Conservation (phyloP, 2,329 filamentous ascomycete genomes). For the Phialocephala sp. region DNA sequence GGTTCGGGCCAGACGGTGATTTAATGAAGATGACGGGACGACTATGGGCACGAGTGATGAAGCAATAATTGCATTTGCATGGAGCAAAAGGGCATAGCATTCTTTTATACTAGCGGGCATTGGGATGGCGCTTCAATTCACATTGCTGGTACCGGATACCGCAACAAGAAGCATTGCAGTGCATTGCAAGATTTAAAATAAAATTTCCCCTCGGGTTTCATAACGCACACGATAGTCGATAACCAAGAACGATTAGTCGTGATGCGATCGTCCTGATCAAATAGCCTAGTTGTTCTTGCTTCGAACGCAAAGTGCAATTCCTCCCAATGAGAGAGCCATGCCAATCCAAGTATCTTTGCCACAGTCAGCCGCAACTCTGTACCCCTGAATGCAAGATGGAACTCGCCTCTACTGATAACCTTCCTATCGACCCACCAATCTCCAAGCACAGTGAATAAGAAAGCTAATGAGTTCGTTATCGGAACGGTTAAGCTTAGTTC, state of each 20-base stretch:
- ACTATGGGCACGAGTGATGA: slow-evolving; percentile 1
- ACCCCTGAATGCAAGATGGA: neutral
- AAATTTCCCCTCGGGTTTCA: slow-evolving; percentile 19
- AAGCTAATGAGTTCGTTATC: slow-evolving; percentile 92
- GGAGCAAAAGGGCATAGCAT: slow-evolving; percentile 24
- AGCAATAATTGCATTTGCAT: slow-evolving; percentile 17
- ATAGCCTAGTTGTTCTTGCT: slow-evolving; percentile 53
- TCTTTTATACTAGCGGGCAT: slow-evolving; percentile 19
- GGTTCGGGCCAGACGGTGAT: slow-evolving; percentile 52
- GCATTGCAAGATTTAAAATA: slow-evolving; percentile 20
- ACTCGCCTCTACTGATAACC: slow-evolving; percentile 79
- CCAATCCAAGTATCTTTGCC: slow-evolving; percentile 78
- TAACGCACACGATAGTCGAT: slow-evolving; percentile 22
- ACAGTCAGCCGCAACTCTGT: slow-evolving; percentile 12
- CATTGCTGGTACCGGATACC: slow-evolving; percentile 28
- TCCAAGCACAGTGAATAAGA: slow-evolving; percentile 92
- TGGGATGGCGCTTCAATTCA: slow-evolving; percentile 28
- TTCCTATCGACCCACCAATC: slow-evolving; percentile 96
- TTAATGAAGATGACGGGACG: neutral
- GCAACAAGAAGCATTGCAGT: slow-evolving; percentile 29
- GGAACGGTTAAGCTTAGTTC: slow-evolving; percentile 93
- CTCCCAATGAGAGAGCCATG: slow-evolving; percentile 77
- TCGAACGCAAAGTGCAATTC: slow-evolving; percentile 84
- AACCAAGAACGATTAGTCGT: slow-evolving; percentile 11
- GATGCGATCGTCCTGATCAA: slow-evolving; percentile 13